Conservation (phyloP, 2,329 filamentous ascomycete genomes). For the Trichophyton verrucosum region DNA sequence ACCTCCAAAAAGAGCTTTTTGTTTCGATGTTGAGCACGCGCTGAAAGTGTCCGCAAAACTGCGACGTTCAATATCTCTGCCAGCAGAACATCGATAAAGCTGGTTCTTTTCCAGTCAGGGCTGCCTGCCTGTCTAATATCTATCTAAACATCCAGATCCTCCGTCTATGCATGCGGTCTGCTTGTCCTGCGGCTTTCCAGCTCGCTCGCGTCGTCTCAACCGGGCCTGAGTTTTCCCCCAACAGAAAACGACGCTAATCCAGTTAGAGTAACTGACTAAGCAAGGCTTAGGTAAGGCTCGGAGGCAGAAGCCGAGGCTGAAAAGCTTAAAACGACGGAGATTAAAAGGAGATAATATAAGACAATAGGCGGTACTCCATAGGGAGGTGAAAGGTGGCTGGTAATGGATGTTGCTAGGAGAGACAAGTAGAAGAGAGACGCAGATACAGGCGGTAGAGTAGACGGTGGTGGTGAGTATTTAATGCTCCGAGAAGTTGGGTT, state of each 20-base stretch:
- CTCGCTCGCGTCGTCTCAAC: background rate
- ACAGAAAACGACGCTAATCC: background rate
- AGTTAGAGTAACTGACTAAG: background rate
- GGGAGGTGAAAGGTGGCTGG: no score
- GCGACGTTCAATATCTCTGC: background rate
- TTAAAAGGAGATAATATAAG: no score
- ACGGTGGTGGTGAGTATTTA: background rate
- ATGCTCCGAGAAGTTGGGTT: background rate
- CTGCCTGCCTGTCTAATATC: background rate
- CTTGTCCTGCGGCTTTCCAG: no score
- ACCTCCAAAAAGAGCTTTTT: background rate
- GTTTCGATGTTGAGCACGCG: background rate
- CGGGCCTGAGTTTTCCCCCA: conserved; percentile 3
- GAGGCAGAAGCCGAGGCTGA: background rate
- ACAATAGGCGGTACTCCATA: no score
- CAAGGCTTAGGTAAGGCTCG: conserved; percentile 2
- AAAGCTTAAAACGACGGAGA: background rate
- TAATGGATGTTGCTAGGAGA: no score
- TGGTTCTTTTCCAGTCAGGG: no score
- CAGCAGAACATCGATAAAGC: no score
- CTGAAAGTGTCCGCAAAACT: background rate
- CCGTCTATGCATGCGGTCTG: no score
- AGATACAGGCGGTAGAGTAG: no score
- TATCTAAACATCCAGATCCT: background rate
- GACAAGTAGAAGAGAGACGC: no score